These are phyloP conservation scores for Aspergillus haitiensis DNA, from an alignment of 495 filamentous ascomycete species.

Conservation along the genomic window DNA sequence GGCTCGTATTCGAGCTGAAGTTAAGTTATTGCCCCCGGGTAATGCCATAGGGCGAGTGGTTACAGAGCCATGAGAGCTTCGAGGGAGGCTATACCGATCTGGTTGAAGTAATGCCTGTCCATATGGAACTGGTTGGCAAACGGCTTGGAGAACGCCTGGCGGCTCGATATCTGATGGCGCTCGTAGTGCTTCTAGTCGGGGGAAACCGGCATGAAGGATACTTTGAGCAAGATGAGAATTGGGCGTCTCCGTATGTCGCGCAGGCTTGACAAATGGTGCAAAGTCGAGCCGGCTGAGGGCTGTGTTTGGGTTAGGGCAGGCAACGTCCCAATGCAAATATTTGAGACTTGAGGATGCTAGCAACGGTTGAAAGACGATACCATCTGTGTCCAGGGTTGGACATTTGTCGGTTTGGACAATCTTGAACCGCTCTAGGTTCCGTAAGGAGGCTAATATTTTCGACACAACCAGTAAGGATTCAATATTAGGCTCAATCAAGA, in stretches of 20 bases:
- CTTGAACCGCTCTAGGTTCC: slow-evolving; percentile 62
- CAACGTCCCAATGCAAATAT: slow-evolving; percentile 81
- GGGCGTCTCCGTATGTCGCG: slow-evolving; percentile 48
- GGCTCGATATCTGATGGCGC: slow-evolving; percentile 71
- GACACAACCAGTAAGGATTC: slow-evolving; percentile 69
- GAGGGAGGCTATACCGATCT: slow-evolving; percentile 50
- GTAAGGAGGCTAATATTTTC: slow-evolving; percentile 68
- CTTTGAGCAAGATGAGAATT: slow-evolving; percentile 72
- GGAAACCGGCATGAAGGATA: slow-evolving; percentile 70
- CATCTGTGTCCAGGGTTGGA: slow-evolving; percentile 58
- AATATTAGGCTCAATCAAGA: slow-evolving; percentile 65
- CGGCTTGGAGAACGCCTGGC: slow-evolving; percentile 63
- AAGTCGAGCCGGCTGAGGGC: slow-evolving; percentile 44
- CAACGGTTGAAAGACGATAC: slow-evolving; percentile 65
- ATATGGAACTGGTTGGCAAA: slow-evolving; percentile 61
- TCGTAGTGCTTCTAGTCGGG: slow-evolving; percentile 63
- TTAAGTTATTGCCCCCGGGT: slow-evolving; percentile 48
- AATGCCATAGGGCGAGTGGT: slow-evolving; percentile 44
- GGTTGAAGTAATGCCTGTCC: slow-evolving; percentile 50
- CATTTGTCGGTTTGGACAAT: slow-evolving; percentile 64
- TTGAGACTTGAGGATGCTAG: slow-evolving; percentile 66
- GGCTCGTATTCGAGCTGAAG: slow-evolving; percentile 48
- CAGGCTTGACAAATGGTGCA: slow-evolving; percentile 40
- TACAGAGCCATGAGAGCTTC: slow-evolving; percentile 50
- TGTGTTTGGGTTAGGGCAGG: slow-evolving; percentile 46